Base-by-base conservation (phyloP, 116 monocot species). In the Iris pallida region DNA sequence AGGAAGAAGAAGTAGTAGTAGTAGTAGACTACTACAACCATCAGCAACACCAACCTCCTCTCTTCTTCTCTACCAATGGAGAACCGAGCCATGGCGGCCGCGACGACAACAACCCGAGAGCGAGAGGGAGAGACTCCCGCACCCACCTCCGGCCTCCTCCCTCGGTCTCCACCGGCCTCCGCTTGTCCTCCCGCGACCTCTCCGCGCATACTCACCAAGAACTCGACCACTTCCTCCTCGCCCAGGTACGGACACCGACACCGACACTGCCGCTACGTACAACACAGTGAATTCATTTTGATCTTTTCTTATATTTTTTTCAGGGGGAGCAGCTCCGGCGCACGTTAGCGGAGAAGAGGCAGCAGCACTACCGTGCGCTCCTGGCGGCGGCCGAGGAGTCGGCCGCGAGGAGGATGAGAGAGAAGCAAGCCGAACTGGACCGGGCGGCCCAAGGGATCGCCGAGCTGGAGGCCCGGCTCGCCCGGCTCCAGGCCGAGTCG, bases 261-360 rank as follows among this genome's bases (percentile, higher is more conserved):
- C 40, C 16, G 5, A 20, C 10, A 16, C 17, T 52, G 14, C 20
- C 12, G 5, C 1, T 1, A 17, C n/a, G n/a, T n/a, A 14, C 8
- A 10, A 44, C 0, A 44, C 0, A 13, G 44, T 58, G 7, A 47
- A 15, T 18, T 63, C 42, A 13, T 53, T 69, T 61, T 42, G 15
- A 42, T 46, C 42, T 40, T 14, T 46, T 18, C 64, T 57, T 42
- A 58, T 13, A 12, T 17, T 30, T 0, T 7, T 30, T 8, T 7
- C 75, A 87, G 88, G 71, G 65, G 20, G 88, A 88, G 62, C 79
- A 82, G 16, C 68, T 84, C 16, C 63, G 81, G 64, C 73, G 68
- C 30, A 55, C 55, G 16, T 14, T 88, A 47, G 76, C 79, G 10
- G 79, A 88, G 68, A 72, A 44, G 44, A 62, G 30, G 43, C 81